A percentile compares a stretch with the other conserved stretches of the same genome.
Evolutionary conservation across 805 yeast genomes (phyloP).

Genomic region (Myxozyma kluyveri): DNA sequence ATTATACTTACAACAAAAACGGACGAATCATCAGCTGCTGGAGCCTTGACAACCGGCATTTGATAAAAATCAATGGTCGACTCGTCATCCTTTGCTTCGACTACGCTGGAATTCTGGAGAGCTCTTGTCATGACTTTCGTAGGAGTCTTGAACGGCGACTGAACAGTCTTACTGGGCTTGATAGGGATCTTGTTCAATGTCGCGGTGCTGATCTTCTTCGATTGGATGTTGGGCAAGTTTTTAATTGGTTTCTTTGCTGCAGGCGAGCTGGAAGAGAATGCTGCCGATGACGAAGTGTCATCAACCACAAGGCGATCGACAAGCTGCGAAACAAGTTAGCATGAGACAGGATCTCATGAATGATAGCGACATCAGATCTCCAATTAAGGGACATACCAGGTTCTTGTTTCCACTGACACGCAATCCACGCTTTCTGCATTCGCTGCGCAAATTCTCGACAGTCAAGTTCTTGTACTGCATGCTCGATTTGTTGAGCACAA

Average conservation of each 20-base stretch:
- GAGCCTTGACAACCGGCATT: slow-evolving; percentile 32
- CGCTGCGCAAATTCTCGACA: slow-evolving; percentile 25
- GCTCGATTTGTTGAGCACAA: slow-evolving; percentile 17
- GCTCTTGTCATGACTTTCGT: slow-evolving; percentile 5
- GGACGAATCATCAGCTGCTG: background rate
- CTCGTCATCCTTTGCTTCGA: slow-evolving; percentile 37
- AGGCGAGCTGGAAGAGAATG: slow-evolving; percentile 15
- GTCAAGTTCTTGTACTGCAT: slow-evolving; percentile 23
- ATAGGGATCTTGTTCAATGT: slow-evolving; percentile 3
- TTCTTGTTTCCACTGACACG: slow-evolving; percentile 31
- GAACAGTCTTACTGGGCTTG: slow-evolving; percentile 2
- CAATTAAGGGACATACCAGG: slow-evolving; percentile 8
- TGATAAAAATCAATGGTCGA: slow-evolving; percentile 41
- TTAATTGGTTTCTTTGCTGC: background rate
- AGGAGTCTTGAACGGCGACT: background rate
- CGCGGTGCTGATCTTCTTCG: slow-evolving; percentile 6
- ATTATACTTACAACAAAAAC: slow-evolving; percentile 28
- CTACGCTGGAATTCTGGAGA: slow-evolving; percentile 23
- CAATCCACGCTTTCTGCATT: slow-evolving; percentile 30
- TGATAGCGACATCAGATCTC: background rate
- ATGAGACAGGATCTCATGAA: background rate
- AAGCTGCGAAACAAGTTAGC: slow-evolving; percentile 15
- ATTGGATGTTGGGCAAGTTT: too few species aligned
- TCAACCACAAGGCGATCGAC: slow-evolving; percentile 27
- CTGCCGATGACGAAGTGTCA: slow-evolving; percentile 15